phyloP scores from a whole-genome alignment of 176 grass and related monocot genomes.

The Cenchrus americanus region DNA sequence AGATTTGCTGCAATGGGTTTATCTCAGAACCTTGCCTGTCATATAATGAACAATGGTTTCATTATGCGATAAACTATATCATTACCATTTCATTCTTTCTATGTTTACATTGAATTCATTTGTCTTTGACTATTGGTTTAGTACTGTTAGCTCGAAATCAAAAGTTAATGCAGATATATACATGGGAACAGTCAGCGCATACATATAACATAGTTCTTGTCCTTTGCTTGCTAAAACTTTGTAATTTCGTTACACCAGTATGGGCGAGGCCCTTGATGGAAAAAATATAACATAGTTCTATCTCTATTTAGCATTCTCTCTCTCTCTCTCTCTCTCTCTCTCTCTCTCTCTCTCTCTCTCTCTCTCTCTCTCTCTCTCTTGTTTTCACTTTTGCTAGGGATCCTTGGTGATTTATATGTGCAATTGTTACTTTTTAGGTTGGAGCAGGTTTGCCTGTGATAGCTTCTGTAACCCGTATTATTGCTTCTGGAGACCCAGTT shows the following conservation, averaged over 20 bases:
- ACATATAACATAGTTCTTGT: neutral
- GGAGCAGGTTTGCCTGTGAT: constrained; percentile 95
- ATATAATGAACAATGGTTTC: neutral
- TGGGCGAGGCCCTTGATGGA: too few species aligned
- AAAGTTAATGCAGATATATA: neutral
- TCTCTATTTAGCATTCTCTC: neutral
- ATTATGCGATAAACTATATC: neutral
- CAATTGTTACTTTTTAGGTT: constrained; percentile 63
- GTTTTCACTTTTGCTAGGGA: constrained; percentile 21
- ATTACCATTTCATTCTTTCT: neutral
- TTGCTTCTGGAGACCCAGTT: constrained; percentile 84
- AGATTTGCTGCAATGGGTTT: neutral
- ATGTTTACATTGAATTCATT: neutral
- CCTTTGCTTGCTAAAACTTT: too few species aligned
- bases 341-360: neutral
- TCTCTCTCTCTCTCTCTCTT: neutral
- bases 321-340: neutral
- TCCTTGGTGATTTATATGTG: neutral
- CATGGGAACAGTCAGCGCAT: neutral
- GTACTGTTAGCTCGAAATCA: neutral
- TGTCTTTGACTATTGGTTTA: neutral
- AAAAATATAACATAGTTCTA: neutral
- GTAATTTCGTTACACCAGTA: too few species aligned
- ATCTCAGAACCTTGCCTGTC: neutral
- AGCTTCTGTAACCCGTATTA: constrained; percentile 74